Evolutionary conservation across 106 monocot species (phyloP), one percentile per base, ranked within the genome.

Genomic region (Posidonia australis): DNA sequence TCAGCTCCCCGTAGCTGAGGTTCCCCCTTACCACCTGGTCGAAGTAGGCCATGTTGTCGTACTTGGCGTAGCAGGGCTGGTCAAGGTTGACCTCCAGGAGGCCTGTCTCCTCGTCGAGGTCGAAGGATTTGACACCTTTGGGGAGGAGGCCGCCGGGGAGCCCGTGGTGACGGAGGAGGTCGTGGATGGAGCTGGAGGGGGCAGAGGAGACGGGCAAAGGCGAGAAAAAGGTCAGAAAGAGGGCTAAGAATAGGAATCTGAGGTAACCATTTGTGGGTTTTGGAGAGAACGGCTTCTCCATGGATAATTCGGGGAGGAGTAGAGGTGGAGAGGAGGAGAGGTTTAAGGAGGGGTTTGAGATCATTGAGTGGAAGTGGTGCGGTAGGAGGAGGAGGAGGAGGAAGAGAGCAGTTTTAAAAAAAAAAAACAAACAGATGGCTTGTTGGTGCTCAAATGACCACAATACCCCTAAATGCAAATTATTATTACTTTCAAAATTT

Each of bases 111-210:
- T 28, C 65, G 59, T 92, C 76, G 13, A 82, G 58, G 54, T 60
- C 24, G 78, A 71, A 92, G 41, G 81, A 82, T 24, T 71, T 51
- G 24, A 92, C 71, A 20, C 44, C 51, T 21, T 74, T 77, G 18
- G 87, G 92, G 28, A 92, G 65, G 25, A 92, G 75, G 2, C 92
- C 92, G 0, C 77, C 81, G 0, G 92, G 92, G 31, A 92, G 80
- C 13, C 87, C 84, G 71, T 92, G 79, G 1, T 25, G 12, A 6
- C 67, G 69, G 31, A 88, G 92, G 58, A 92, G 70, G 14, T 82
- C 82, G 69, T 87, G 87, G 66, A 87, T 64, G 3, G 69, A 32
- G 63, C 68, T 47, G 63, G 63, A 17, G 44, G 55, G 10, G 60
- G 54, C 10, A 67, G 17, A 10, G 16, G 30, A 3, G 51, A 28